Percentiles rank a stretch among this genome's conserved stretches.
Conservation (phyloP, 257 asterid genomes). For the Petunia secreta region DNA sequence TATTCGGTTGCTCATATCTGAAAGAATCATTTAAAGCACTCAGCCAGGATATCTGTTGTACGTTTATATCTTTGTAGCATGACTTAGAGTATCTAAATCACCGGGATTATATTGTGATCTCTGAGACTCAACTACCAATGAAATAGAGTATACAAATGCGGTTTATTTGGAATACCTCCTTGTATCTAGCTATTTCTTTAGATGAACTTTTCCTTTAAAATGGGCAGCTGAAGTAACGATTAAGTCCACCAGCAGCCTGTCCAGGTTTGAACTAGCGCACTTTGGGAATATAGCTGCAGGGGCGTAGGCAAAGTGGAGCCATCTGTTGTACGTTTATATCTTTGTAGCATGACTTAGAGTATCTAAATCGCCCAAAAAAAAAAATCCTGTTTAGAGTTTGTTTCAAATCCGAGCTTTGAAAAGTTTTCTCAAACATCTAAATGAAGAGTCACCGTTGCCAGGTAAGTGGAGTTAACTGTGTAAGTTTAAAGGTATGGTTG, state of each 20-base stretch:
- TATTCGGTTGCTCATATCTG: not conserved
- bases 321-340: not conserved
- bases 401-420: not conserved
- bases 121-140: too few species aligned
- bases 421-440: not conserved
- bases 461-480: not conserved
- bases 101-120: too few species aligned
- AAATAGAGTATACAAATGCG: too few species aligned
- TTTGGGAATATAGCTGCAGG: not conserved
- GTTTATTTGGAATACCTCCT: too few species aligned
- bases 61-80: not conserved
- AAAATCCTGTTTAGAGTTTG: not conserved
- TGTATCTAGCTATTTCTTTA: too few species aligned
- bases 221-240: not conserved
- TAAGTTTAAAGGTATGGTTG: not conserved
- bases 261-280: not conserved
- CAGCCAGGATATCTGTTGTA: not conserved
- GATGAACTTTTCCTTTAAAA: too few species aligned
- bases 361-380: not conserved
- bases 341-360: not conserved
- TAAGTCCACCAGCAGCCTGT: not conserved
- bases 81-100: not conserved
- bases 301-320: not conserved
- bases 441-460: not conserved
- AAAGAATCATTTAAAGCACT: not conserved